phyloP scores from a whole-genome alignment of 106 monocot genomes.

The Allium fistulosum region DNA sequence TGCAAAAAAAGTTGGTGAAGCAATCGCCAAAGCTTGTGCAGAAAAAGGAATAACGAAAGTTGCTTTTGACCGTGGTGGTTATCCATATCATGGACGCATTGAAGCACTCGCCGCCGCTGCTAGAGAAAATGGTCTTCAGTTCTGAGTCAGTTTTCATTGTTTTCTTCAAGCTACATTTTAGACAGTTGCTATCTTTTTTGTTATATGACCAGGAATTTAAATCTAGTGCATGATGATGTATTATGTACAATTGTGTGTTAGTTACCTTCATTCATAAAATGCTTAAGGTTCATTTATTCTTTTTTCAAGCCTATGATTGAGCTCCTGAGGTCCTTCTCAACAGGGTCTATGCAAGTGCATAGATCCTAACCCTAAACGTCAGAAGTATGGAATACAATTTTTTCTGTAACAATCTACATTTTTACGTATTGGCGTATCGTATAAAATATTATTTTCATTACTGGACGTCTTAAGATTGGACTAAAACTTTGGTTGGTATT shows the following conservation, averaged over 20 bases:
- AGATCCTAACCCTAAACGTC: too few relatives aligned
- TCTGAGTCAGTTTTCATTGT: constrained; percentile 23
- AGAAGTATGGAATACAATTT: too few relatives aligned
- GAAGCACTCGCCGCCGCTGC: constrained; percentile 84
- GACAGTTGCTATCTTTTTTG: not conserved
- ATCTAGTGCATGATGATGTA: not conserved
- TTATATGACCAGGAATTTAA: not conserved
- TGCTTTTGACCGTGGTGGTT: constrained; percentile 89
- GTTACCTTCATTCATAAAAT: too few relatives aligned
- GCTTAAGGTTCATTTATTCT: too few relatives aligned
- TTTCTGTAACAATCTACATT: too few relatives aligned
- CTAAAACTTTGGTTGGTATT: too few relatives aligned
- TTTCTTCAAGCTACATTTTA: not conserved
- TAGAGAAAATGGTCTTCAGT: constrained; percentile 77
- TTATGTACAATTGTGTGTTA: not conserved
- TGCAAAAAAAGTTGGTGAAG: constrained; percentile 91
- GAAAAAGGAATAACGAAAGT: constrained; percentile 91
- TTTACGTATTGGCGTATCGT: too few relatives aligned
- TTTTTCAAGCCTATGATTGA: too few relatives aligned
- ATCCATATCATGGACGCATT: constrained; percentile 84
- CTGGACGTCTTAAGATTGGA: too few relatives aligned
- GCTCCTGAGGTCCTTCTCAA: too few relatives aligned
- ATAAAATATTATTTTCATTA: too few relatives aligned
- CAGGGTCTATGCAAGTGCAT: too few relatives aligned
- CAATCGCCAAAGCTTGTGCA: constrained; percentile 80